Evolutionary conservation across 2,329 filamentous ascomycete genomes (phyloP), one percentile per base, ranked within the genome.

Genomic region (Nothophaeocryptopus gaeumannii): DNA sequence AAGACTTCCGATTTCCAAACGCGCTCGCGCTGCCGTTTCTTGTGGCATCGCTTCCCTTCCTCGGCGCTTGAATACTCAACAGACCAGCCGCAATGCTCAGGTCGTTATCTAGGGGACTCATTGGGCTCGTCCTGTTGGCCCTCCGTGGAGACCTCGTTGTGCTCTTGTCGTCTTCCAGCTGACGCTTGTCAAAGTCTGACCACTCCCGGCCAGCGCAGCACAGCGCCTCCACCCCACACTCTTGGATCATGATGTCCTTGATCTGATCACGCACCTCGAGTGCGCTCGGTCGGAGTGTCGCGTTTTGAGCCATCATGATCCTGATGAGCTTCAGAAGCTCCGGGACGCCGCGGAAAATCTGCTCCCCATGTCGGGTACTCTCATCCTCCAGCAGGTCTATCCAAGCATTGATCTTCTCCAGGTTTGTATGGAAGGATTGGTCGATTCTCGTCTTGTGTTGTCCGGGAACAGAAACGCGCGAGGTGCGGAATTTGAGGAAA

Each of bases 381-480:
- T 65, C 64, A 5, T 59, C 56, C 14, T 59, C 47, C 1, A 67
- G 51, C 58, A 67, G 5, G 80, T 81, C 71, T 72, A 88, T 85
- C 86, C 86, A 90, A 11, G 74, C 75, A 55, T 85, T 80, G 2
- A 89, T 77, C 65, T 86, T 84, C 12, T 80, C 77, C 1, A 85
- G 72, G 58, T 89, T 88, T 56, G 80, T 79, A 67, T 89, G 86
- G 66, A 87, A 90, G 0, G 84, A 87, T 0, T 84, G 78, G 67
- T 89, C 86, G 7, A 78, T 53, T 12, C 58, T 53, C 39, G 44
- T 32, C 35, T 58, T 59, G 40, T 50, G 50, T 34, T 56, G 47
- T 38, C 43, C 47, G n/a, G 43, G 48, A 15, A 33, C 66, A 26
- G 68, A 78, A 63, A 83, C 84, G 64, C 85, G 82, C 5, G 60